Conservation (phyloP, 768 basidiomycete genomes). For the Phylloporus scabripes region DNA sequence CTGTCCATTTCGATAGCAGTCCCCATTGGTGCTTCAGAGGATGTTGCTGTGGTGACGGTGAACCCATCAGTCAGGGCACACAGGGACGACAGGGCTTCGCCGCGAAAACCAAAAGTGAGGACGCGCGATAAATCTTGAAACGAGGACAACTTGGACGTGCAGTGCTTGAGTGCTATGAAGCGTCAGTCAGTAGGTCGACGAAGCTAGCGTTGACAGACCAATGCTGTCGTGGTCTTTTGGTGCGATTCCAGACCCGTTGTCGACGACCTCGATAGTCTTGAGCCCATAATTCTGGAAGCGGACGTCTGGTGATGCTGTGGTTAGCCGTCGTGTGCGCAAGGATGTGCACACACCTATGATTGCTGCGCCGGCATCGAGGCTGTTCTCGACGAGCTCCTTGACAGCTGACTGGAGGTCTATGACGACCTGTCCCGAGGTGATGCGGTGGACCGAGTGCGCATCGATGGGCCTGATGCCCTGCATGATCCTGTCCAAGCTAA, state of each 20-base stretch:
- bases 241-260: conserved; percentile 87
- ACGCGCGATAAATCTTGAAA: conserved; percentile 68
- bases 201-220: conserved; percentile 39
- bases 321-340: background rate
- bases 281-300: conserved; percentile 86
- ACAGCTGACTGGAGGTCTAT: conserved; percentile 90
- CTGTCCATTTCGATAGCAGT: conserved; percentile 68
- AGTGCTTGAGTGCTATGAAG: conserved; percentile 71
- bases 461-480: conserved; percentile 58
- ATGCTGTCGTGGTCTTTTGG: conserved; percentile 71
- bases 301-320: conserved; percentile 53
- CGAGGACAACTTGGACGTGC: conserved; percentile 83
- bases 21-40: conserved; percentile 66
- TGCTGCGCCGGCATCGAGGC: conserved; percentile 87
- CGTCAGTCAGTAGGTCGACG: background rate
- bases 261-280: conserved; percentile 77
- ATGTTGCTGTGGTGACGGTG: conserved; percentile 4
- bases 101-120: conserved; percentile 87
- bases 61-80: conserved; percentile 67
- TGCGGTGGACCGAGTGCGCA: conserved; percentile 69
- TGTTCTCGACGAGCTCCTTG: conserved; percentile 96
- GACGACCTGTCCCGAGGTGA: conserved; percentile 94
- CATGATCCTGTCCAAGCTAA: background rate
- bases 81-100: conserved; percentile 91
- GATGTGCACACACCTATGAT: conserved; percentile 61